Evolutionary conservation across 495 filamentous ascomycete species (phyloP).

Genomic region (Penicillium flavigenum): DNA sequence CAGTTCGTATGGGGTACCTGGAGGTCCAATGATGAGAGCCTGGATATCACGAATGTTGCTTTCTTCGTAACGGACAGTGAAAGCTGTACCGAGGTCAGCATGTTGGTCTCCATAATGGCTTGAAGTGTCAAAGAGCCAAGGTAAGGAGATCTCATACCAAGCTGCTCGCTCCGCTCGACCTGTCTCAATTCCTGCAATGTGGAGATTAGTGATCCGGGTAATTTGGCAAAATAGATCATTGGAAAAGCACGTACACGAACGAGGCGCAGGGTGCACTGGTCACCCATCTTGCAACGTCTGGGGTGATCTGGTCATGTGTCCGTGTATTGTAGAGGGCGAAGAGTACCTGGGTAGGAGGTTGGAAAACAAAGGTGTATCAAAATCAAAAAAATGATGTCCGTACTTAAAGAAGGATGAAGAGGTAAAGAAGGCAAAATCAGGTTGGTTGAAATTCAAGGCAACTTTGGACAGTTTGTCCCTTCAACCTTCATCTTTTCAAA

Average conservation of each 20-base stretch:
- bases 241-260: conserved; percentile 15
- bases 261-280: conserved; percentile 22
- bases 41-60: conserved; percentile 83
- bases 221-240: neutral
- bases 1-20: conserved; percentile 94
- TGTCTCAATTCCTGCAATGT: conserved; percentile 18
- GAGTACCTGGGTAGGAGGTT: neutral
- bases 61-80: conserved; percentile 72
- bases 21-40: conserved; percentile 88
- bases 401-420: neutral
- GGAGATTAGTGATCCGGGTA: neutral
- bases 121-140: neutral
- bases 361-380: neutral
- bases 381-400: neutral
- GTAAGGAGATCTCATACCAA: conserved; percentile 10
- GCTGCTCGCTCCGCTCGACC: conserved; percentile 19
- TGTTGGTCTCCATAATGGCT: neutral
- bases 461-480: neutral
- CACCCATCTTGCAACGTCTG: conserved; percentile 14
- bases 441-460: neutral
- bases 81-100: conserved; percentile 16
- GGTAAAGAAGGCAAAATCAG: neutral
- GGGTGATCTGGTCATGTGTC: neutral
- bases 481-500: neutral
- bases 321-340: neutral